Conservation (phyloP, 1,284 basidiomycete species). For the Bjerkandera adusta region DNA sequence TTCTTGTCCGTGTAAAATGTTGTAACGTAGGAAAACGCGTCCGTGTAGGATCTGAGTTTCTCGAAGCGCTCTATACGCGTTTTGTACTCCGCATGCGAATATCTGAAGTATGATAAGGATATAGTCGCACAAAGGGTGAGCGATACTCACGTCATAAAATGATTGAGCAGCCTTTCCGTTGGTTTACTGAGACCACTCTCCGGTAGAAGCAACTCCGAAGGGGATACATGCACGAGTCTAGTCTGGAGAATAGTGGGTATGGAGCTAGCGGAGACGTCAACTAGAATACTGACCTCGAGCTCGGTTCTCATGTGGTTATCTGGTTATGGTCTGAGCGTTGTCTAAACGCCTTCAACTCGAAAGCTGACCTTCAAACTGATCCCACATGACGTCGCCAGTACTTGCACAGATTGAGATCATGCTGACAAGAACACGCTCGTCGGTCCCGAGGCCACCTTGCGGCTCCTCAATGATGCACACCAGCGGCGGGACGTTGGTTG, state of each 20-base stretch:
- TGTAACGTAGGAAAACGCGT: conserved; percentile 74
- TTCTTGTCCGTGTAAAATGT: conserved; percentile 67
- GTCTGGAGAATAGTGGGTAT: conserved; percentile 39
- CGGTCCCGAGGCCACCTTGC: conserved; percentile 46
- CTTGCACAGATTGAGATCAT: conserved; percentile 82
- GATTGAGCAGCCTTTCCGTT: conserved; percentile 76
- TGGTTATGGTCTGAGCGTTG: conserved; percentile 25
- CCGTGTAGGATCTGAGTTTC: conserved; percentile 57
- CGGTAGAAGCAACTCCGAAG: conserved; percentile 80
- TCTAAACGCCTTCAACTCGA: neutral
- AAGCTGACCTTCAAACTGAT: conserved; percentile 80
- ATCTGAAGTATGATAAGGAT: conserved; percentile 29
- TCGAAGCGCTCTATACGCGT: conserved; percentile 66
- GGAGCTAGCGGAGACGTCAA: neutral
- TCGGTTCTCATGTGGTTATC: conserved; percentile 85
- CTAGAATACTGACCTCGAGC: conserved; percentile 59
- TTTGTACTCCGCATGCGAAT: conserved; percentile 44
- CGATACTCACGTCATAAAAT: conserved; percentile 57
- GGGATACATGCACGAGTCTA: conserved; percentile 78
- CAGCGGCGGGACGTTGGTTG: conserved; percentile 55
- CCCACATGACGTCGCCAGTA: conserved; percentile 92
- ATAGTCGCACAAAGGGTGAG: neutral
- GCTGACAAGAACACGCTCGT: conserved; percentile 65
- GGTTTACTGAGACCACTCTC: conserved; percentile 60
- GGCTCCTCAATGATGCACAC: conserved; percentile 72